These are phyloP conservation scores for Lepiota brunneoincarnata DNA, from an alignment of 768 basidiomycete species.

Conservation along the genomic window DNA sequence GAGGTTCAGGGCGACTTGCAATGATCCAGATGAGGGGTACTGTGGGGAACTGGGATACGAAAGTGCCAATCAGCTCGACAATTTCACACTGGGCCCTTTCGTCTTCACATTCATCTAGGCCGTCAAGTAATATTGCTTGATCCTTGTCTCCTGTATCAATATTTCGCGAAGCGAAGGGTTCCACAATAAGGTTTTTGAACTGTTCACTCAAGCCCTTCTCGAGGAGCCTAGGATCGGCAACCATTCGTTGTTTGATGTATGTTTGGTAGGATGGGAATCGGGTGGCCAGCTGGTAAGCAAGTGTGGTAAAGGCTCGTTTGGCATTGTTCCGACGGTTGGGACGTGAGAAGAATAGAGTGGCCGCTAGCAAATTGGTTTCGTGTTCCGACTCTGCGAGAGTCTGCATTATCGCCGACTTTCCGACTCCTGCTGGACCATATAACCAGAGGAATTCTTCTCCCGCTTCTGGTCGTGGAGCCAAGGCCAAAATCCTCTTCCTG, in stretches of 20 bases:
- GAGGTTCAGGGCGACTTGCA: constrained; percentile 3
- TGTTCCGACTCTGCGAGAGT: background rate
- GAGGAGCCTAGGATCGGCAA: background rate
- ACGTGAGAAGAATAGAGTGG: background rate
- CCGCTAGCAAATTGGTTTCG: background rate
- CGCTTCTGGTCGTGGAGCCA: background rate
- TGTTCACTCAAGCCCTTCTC: background rate
- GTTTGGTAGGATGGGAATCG: background rate
- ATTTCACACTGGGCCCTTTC: background rate
- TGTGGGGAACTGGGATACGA: background rate
- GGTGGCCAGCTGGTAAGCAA: constrained; percentile 1
- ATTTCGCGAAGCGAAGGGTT: background rate
- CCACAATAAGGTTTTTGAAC: background rate
- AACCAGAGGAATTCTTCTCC: background rate
- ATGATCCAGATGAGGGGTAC: background rate
- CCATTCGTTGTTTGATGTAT: background rate
- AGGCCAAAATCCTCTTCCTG: background rate
- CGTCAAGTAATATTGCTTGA: background rate
- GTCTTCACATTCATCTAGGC: background rate
- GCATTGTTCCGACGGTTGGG: background rate
- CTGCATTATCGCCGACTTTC: constrained; percentile 1
- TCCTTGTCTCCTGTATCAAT: too few relatives aligned
- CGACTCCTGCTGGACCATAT: background rate
- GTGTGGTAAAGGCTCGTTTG: background rate
- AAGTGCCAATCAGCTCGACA: background rate